These are phyloP conservation scores for Nannochloropsis oceanica DNA, from an alignment of 108 stramenopile genomes.

Conservation along the genomic window DNA sequence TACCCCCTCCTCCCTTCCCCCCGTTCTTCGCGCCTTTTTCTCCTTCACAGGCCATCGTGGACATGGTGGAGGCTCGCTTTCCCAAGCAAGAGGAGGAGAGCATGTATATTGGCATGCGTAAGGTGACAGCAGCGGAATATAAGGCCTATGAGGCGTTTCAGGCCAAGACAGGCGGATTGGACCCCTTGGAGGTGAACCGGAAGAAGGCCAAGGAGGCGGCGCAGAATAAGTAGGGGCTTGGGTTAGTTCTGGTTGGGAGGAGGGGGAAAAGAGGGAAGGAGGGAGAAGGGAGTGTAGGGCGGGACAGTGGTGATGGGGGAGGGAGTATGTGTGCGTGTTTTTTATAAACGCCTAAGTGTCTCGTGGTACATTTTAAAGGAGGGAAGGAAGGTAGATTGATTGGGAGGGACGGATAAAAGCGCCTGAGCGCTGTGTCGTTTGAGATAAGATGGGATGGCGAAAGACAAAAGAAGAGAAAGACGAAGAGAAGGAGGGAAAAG, in stretches of 20 bases:
- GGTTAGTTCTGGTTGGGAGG: not conserved
- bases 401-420: not conserved
- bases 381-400: not conserved
- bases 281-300: not conserved
- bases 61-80: slow-evolving; percentile 4
- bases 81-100: slow-evolving; percentile 4
- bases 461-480: too few relatives aligned
- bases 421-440: not conserved
- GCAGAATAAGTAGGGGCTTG: not conserved
- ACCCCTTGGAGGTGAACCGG: not conserved
- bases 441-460: too few relatives aligned
- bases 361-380: not conserved
- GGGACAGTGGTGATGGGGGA: not conserved
- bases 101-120: not conserved
- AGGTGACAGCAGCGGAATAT: slow-evolving; percentile 3
- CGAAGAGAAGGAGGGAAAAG: too few relatives aligned
- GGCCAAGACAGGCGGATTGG: slow-evolving; percentile 1
- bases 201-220: not conserved
- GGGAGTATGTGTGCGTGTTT: not conserved
- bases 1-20: not conserved
- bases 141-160: slow-evolving; percentile 5
- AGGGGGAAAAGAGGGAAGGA: not conserved
- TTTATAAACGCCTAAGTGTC: not conserved
- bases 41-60: not conserved
- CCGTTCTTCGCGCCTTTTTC: too few relatives aligned